A percentile compares a stretch with the other conserved stretches of the same genome.
These are phyloP conservation scores for Hydrangea macrophylla DNA, from an alignment of 148 eudicot species.

Conservation along the genomic window DNA sequence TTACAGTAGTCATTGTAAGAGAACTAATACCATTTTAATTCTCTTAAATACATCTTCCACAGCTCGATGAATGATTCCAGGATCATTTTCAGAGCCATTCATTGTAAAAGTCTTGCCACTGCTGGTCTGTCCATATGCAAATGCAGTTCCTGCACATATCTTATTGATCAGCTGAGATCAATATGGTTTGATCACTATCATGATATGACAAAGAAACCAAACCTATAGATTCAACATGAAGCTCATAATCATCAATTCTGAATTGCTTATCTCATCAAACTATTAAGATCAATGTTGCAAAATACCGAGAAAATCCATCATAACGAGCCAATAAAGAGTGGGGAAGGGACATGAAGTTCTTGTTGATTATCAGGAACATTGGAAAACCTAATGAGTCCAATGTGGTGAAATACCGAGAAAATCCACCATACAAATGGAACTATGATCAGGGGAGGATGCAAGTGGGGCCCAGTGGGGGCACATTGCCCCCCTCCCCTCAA, in stretches of 20 bases:
- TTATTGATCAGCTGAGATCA: not conserved
- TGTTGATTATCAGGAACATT: too few relatives aligned
- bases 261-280: not conserved
- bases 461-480: too few relatives aligned
- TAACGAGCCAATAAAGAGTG: too few relatives aligned
- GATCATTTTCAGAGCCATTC: conserved; percentile 92
- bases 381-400: not conserved
- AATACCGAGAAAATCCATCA: not conserved
- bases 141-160: conserved; percentile 72
- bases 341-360: too few relatives aligned
- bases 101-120: conserved; percentile 98
- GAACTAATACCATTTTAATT: conserved; percentile 46
- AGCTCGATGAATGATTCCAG: conserved; percentile 82
- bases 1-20: not conserved
- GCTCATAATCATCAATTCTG: not conserved
- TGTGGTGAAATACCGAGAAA: not conserved
- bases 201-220: not conserved
- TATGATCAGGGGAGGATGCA: not conserved
- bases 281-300: not conserved
- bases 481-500: too few relatives aligned
- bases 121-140: conserved; percentile 98
- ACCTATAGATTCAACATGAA: not conserved
- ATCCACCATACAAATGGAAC: not conserved
- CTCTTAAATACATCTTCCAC: conserved; percentile 72
- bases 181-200: not conserved